Evolutionary conservation across 306 rosid genomes (phyloP), one percentile per base, ranked within the genome.

Genomic region (Fagus crenata): DNA sequence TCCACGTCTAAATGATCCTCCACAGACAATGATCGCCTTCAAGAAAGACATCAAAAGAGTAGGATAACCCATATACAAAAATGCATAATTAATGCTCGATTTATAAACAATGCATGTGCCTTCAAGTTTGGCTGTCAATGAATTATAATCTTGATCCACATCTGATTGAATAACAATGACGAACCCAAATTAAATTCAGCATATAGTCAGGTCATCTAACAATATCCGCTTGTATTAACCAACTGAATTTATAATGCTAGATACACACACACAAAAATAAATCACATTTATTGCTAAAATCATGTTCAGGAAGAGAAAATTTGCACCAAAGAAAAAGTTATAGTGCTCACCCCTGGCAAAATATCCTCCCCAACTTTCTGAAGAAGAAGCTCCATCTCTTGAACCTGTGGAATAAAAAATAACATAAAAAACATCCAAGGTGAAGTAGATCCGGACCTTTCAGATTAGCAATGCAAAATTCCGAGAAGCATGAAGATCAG

Each of bases 1-100:
- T 67, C 98, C 96, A 28, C 97, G 95, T 78, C 97, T 86, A 82
- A 77, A 95, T 76, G 98, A 95, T 80, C 98, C 97, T 71, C 98
- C 98, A 80, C 98, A 95, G 64, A 90, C 69, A 60, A 95, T 83
- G 41, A 70, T 77, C 80, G 87, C 89, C 98, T 95, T 80, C 74
- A 82, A 40, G 55, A 63, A 46, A 67, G 51, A 73, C 17, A 53
- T 31, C 63, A 3, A 37, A 65, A 49, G 39, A 71, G 46, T 35
- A 75, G 9, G 46, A 46, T 35, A 76, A 17, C 39, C 43, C 59
- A 37, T 77, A 74, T 53, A 74, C 67, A 51, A 41, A 35, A 60
- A 68, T 71, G 54, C 22, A 75, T 60, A 14, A 49, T 7, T 51
- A 69, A 77, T 60, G 67, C 69, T 73, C 39, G 55, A 36, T 64